phyloP scores from a whole-genome alignment of 2,329 filamentous ascomycete genomes.

The Trichothecium roseum region DNA sequence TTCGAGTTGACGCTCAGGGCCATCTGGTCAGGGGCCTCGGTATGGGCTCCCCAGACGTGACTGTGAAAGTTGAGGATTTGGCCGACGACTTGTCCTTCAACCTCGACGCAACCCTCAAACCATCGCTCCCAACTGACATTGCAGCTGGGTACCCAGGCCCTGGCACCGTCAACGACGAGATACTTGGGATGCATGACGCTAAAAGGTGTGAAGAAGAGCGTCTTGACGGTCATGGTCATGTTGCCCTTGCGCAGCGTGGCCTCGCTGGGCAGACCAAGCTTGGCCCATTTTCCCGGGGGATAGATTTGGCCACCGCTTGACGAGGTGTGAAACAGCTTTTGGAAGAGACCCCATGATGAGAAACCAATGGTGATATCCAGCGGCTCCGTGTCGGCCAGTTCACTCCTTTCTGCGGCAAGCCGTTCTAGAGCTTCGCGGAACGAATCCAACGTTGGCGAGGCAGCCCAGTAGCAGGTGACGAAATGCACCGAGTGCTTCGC shows the following conservation, averaged over 20 bases:
- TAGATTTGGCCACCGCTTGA: constrained; percentile 53
- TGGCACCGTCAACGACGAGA: constrained; percentile 57
- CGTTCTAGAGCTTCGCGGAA: constrained; percentile 46
- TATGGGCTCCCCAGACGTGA: constrained; percentile 47
- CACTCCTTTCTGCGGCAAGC: constrained; percentile 38
- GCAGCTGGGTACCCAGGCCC: constrained; percentile 64
- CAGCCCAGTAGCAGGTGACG: constrained; percentile 76
- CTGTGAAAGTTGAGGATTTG: constrained; percentile 58
- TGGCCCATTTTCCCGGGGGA: constrained; percentile 45
- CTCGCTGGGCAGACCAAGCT: constrained; percentile 53
- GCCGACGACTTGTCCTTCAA: constrained; percentile 50
- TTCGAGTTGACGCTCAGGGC: background rate
- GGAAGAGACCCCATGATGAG: constrained; percentile 60
- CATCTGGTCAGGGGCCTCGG: background rate
- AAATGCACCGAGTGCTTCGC: constrained; percentile 59
- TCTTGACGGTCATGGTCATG: constrained; percentile 63
- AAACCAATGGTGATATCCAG: constrained; percentile 65
- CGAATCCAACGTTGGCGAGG: constrained; percentile 48
- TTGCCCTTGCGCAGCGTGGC: constrained; percentile 40
- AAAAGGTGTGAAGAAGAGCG: constrained; percentile 68
- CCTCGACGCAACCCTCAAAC: constrained; percentile 67
- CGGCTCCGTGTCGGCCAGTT: constrained; percentile 11
- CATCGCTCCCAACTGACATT: constrained; percentile 85
- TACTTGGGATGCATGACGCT: constrained; percentile 88
- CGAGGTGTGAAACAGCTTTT: constrained; percentile 67